Percentiles rank a stretch among this genome's conserved stretches.
Evolutionary conservation across 331 rosid species (phyloP).

Genomic region (Stylosanthes scabra): DNA sequence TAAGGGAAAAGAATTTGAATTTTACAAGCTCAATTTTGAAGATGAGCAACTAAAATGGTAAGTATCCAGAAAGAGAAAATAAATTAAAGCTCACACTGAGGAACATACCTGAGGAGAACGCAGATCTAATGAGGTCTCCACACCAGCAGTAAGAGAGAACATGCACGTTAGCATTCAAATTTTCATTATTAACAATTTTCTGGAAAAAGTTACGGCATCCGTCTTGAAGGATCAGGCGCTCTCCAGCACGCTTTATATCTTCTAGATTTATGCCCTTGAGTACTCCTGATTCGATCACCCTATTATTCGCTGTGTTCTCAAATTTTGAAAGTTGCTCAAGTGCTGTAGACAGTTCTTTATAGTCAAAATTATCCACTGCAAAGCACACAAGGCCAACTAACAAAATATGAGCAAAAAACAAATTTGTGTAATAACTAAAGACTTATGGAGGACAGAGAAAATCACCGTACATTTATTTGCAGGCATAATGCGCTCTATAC

Average conservation of each 20-base stretch:
- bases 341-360: slow-evolving; percentile 63
- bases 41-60: slow-evolving; percentile 26
- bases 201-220: slow-evolving; percentile 86
- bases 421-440: slow-evolving; percentile 31
- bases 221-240: slow-evolving; percentile 83
- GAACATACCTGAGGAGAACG: slow-evolving; percentile 80
- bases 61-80: slow-evolving; percentile 8
- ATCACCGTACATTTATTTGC: slow-evolving; percentile 58
- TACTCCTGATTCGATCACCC: slow-evolving; percentile 87
- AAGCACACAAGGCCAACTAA: slow-evolving; percentile 39
- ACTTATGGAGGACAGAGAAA: slow-evolving; percentile 24
- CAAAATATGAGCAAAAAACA: slow-evolving; percentile 32
- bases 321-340: slow-evolving; percentile 84
- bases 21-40: slow-evolving; percentile 19
- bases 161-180: slow-evolving; percentile 73
- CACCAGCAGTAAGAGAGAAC: slow-evolving; percentile 99
- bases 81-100: slow-evolving; percentile 32
- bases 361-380: slow-evolving; percentile 69
- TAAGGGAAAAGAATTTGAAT: slow-evolving; percentile 21
- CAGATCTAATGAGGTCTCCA: slow-evolving; percentile 90
- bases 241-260: slow-evolving; percentile 94
- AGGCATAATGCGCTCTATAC: slow-evolving; percentile 82
- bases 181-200: slow-evolving; percentile 63
- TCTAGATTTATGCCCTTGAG: slow-evolving; percentile 91
- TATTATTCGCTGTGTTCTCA: slow-evolving; percentile 84